phyloP scores from a whole-genome alignment of 1,284 basidiomycete species.

The Rhodotorula sp. region DNA sequence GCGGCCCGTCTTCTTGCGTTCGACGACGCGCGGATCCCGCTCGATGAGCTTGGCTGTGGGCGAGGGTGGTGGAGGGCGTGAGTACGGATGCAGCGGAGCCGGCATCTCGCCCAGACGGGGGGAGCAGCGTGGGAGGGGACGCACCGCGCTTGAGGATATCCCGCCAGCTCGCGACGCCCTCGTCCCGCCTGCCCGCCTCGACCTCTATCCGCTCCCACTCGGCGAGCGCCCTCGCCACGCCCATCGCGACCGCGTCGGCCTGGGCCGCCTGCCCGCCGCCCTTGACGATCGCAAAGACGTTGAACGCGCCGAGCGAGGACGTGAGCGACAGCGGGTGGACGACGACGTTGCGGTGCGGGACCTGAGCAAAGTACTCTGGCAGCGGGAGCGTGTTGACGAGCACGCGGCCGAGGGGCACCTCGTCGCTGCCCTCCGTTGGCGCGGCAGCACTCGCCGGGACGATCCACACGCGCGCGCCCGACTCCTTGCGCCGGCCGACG shows the following conservation, averaged over 20 bases:
- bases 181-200: conserved; percentile 51
- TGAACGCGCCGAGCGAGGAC: conserved; percentile 86
- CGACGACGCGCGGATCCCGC: conserved; percentile 95
- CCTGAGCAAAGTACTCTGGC: conserved; percentile 73
- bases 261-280: conserved; percentile 91
- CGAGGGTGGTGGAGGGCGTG: background rate
- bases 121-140: conserved; percentile 35
- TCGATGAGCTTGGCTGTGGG: conserved; percentile 75
- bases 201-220: conserved; percentile 44
- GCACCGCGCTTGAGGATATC: conserved; percentile 71
- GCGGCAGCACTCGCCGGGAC: conserved; percentile 58
- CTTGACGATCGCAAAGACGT: conserved; percentile 81
- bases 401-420: conserved; percentile 51
- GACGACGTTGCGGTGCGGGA: conserved; percentile 75
- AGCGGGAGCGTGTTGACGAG: conserved; percentile 83
- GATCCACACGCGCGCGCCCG: conserved; percentile 88
- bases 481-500: conserved; percentile 80
- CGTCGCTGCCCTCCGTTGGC: conserved; percentile 1
- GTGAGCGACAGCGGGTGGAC: conserved; percentile 81
- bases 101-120: no score
- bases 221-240: conserved; percentile 74
- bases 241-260: conserved; percentile 83
- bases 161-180: conserved; percentile 67
- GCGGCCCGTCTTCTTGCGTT: conserved; percentile 92
- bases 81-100: background rate